Conservation (phyloP, 208 protist species). For the Naegleria gruberi region DNA sequence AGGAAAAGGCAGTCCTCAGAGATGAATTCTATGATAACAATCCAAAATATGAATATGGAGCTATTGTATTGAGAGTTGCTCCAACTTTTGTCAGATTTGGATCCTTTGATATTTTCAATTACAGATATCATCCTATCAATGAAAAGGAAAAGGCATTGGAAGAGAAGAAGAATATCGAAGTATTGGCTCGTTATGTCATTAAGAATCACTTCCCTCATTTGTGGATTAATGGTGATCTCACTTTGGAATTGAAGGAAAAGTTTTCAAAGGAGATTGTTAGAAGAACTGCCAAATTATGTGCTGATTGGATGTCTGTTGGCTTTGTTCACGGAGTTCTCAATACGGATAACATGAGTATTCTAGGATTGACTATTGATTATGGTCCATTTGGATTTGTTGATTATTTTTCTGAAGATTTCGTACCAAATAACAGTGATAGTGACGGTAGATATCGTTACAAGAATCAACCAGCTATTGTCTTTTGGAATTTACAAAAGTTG, state of each 20-base stretch:
- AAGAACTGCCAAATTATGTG: slow-evolving; percentile 38
- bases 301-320: slow-evolving; percentile 47
- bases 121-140: background rate
- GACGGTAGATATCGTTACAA: slow-evolving; percentile 21
- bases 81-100: slow-evolving; percentile 47
- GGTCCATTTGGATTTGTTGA: slow-evolving; percentile 59
- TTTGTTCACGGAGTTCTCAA: slow-evolving; percentile 58
- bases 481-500: slow-evolving; percentile 32
- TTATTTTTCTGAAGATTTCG: slow-evolving; percentile 35
- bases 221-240: background rate
- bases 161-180: slow-evolving; percentile 19
- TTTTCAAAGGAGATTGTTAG: slow-evolving; percentile 30
- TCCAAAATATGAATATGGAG: slow-evolving; percentile 31
- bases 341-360: slow-evolving; percentile 56
- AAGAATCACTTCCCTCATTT: slow-evolving; percentile 30
- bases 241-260: background rate
- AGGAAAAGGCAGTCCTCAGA: slow-evolving; percentile 24
- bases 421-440: slow-evolving; percentile 29
- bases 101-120: slow-evolving; percentile 43
- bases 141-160: background rate
- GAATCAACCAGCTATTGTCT: slow-evolving; percentile 22
- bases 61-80: slow-evolving; percentile 40
- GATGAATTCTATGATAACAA: slow-evolving; percentile 44
- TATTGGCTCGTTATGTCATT: slow-evolving; percentile 30
- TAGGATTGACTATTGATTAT: slow-evolving; percentile 58